Base-by-base conservation (phyloP, 1,284 basidiomycete species). In the Agaricales sp. region DNA sequence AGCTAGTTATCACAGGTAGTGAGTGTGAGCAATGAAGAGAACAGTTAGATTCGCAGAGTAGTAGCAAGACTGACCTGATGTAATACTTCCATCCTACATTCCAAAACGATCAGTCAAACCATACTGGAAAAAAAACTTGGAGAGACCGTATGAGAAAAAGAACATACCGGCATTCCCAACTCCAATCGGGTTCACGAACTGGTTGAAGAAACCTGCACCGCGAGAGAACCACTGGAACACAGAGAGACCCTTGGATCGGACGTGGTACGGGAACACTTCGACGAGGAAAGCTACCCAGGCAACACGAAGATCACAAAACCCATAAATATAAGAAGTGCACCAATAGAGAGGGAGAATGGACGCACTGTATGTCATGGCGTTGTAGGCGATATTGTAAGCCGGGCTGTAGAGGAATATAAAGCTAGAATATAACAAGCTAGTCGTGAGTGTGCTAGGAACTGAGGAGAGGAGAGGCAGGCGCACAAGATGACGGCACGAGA, bases 161-260 rank as follows among this genome's bases (percentile, higher is more conserved):
- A 14, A 53, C 52, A 19, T 58, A 61, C 67, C 71, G 46, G 75
- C 70, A 45, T 75, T 74, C 20, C 58, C 63, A 45, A 82, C 74
- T 2, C 77, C 80, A 47, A 79, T 72, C 1, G 76, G 76, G 59
- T 78, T 78, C 46, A 75, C 73, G 59, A 74, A 80, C 55, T 77
- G 74, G 56, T 79, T 80, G 64, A 78, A 75, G 56, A 73, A 75
- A 3, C 72, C 68, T 2, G 77, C 74, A 30, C 68, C 64, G 37
- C 76, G 72, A 44, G 74, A 66, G 60, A 67, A 71, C 62, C 66
- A 70, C 54, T 77, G 73, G 66, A 77, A 74, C 14, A 75, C 55
- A 1, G 71, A 62, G 43, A 75, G 65, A 23, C 73, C 74, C 57
- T 74, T 74, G 2, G 75, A 67, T 35, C 74, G 69, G 22, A 73